Evolutionary conservation across 345 rosid genomes (phyloP).

Genomic region (Populus euphratica): DNA sequence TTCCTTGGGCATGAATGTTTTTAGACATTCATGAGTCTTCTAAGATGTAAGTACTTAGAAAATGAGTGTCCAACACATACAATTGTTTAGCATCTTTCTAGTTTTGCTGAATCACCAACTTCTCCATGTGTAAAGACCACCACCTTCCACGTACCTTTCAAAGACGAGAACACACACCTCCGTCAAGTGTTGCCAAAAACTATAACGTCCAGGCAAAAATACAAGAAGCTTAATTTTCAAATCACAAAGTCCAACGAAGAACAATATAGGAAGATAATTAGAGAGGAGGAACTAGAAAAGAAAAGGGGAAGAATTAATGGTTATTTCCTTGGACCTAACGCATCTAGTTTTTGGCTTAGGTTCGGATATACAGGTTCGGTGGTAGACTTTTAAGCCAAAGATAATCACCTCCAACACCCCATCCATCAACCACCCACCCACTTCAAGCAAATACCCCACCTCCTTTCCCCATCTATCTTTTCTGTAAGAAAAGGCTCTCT

Average conservation of each 20-base stretch:
- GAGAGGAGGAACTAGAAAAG: neutral
- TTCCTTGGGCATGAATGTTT: no score
- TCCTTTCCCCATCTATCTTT: constrained; percentile 4
- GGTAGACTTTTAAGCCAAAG: constrained; percentile 30
- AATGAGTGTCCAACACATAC: neutral
- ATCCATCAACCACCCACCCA: constrained; percentile 22
- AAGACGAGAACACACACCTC: neutral
- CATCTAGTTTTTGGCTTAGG: constrained; percentile 16
- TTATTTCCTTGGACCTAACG: constrained; percentile 23
- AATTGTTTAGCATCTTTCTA: neutral
- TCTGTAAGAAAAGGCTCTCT: neutral
- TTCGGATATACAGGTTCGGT: constrained; percentile 25
- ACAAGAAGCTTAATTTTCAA: neutral
- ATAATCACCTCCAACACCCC: constrained; percentile 18
- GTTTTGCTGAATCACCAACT: constrained; percentile 4
- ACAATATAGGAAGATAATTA: neutral
- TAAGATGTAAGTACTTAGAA: no score
- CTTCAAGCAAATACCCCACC: constrained; percentile 19
- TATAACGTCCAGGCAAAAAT: neutral
- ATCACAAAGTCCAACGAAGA: neutral
- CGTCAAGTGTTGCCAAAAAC: neutral
- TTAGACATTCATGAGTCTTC: no score
- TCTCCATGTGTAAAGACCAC: neutral
- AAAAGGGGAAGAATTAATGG: neutral
- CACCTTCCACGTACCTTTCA: constrained; percentile 8